Evolutionary conservation across 2,329 filamentous ascomycete species (phyloP).

Genomic region (Ampelomyces quisqualis): DNA sequence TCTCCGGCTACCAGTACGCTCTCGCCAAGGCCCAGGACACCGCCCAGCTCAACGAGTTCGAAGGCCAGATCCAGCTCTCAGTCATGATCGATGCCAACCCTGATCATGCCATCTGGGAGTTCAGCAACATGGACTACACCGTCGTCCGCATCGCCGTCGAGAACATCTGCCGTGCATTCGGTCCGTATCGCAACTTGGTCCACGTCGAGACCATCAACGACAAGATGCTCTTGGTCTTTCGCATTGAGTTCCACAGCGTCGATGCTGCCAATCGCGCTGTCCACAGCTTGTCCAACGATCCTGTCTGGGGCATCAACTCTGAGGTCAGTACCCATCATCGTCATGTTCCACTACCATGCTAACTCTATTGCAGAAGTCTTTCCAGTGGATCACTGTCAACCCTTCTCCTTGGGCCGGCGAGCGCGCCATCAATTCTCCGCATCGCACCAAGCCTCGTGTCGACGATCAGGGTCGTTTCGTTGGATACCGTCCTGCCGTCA

Average conservation of each 20-base stretch:
- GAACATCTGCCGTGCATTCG: slow-evolving; percentile 18
- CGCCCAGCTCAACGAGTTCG: slow-evolving; percentile 27
- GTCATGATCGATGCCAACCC: slow-evolving; percentile 21
- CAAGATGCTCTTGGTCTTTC: slow-evolving; percentile 24
- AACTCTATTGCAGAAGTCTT: slow-evolving; percentile 24
- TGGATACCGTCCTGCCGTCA: slow-evolving; percentile 16
- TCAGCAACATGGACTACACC: slow-evolving; percentile 18
- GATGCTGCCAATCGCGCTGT: slow-evolving; percentile 31
- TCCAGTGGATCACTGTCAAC: slow-evolving; percentile 20
- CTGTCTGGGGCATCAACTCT: neutral
- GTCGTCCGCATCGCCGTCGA: slow-evolving; percentile 15
- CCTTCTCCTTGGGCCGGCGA: slow-evolving; percentile 22
- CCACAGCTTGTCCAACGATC: slow-evolving; percentile 14
- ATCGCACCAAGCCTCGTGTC: slow-evolving; percentile 21
- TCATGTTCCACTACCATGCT: slow-evolving; percentile 11
- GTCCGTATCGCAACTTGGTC: slow-evolving; percentile 18
- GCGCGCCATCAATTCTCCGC: slow-evolving; percentile 20
- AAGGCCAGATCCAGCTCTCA: slow-evolving; percentile 34
- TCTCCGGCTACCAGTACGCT: slow-evolving; percentile 27
- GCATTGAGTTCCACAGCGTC: slow-evolving; percentile 36
- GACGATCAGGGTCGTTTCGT: slow-evolving; percentile 26
- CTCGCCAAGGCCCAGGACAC: slow-evolving; percentile 30
- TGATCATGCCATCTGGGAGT: slow-evolving; percentile 11
- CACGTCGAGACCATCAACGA: slow-evolving; percentile 20
- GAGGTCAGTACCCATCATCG: slow-evolving; percentile 13